Evolutionary conservation across 768 basidiomycete genomes (phyloP).

Genomic region (Asterophora lycoperdoides): DNA sequence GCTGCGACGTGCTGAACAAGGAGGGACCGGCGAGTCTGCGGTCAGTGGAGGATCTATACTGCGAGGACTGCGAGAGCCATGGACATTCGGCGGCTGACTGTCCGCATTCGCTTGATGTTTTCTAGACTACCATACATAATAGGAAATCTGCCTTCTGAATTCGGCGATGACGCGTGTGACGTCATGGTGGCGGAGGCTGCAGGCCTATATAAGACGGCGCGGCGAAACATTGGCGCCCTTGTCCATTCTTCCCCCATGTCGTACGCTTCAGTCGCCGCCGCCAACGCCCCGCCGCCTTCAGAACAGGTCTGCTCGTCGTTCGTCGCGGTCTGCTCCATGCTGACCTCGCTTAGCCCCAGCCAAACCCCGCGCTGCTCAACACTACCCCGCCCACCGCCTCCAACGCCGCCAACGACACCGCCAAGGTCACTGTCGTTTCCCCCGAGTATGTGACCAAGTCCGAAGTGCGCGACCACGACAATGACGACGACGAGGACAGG

Average conservation of each 20-base stretch:
- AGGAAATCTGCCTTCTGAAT: neutral
- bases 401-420: slow-evolving; percentile 38
- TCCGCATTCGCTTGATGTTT: slow-evolving; percentile 84
- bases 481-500: slow-evolving; percentile 4
- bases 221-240: neutral
- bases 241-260: slow-evolving; percentile 46
- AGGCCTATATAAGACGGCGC: slow-evolving; percentile 6
- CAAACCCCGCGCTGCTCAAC: slow-evolving; percentile 62
- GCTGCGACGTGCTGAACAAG: slow-evolving; percentile 69
- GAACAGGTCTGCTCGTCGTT: slow-evolving; percentile 35
- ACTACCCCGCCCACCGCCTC: slow-evolving; percentile 38
- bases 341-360: slow-evolving; percentile 44
- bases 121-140: slow-evolving; percentile 38
- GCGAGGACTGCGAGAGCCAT: slow-evolving; percentile 80
- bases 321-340: neutral
- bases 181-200: slow-evolving; percentile 1
- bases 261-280: slow-evolving; percentile 64
- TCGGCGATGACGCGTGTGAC: slow-evolving; percentile 10
- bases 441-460: slow-evolving; percentile 40
- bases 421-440: slow-evolving; percentile 56
- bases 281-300: slow-evolving; percentile 47
- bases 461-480: slow-evolving; percentile 12
- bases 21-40: slow-evolving; percentile 32
- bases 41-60: slow-evolving; percentile 44
- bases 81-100: slow-evolving; percentile 77